These are phyloP conservation scores for Moesziomyces parantarcticus DNA, from an alignment of 1,284 basidiomycete genomes.

Conservation along the genomic window DNA sequence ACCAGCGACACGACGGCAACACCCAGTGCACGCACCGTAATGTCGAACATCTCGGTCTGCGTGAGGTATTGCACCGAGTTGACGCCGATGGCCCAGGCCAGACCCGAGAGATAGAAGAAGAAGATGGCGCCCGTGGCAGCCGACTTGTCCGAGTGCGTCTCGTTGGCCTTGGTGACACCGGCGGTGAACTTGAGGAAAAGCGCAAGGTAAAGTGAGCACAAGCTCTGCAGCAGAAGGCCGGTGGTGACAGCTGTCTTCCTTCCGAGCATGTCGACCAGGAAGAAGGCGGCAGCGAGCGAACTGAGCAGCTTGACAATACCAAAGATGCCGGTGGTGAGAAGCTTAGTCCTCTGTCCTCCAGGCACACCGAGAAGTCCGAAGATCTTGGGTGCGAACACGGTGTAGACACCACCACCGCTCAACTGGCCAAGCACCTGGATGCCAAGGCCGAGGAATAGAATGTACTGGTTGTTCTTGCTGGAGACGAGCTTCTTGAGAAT, in stretches of 20 bases:
- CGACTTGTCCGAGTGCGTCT: slow-evolving; percentile 39
- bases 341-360: slow-evolving; percentile 39
- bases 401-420: slow-evolving; percentile 50
- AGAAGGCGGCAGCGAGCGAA: slow-evolving; percentile 52
- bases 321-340: slow-evolving; percentile 52
- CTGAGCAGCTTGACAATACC: slow-evolving; percentile 55
- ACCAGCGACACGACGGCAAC: slow-evolving; percentile 41
- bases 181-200: slow-evolving; percentile 48
- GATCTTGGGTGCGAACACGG: slow-evolving; percentile 51
- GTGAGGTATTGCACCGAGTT: slow-evolving; percentile 55
- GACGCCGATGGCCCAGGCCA: slow-evolving; percentile 54
- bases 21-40: slow-evolving; percentile 47
- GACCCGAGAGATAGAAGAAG: slow-evolving; percentile 50
- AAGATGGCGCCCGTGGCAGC: slow-evolving; percentile 49
- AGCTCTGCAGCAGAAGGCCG: slow-evolving; percentile 40
- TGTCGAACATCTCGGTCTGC: slow-evolving; percentile 49
- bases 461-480: slow-evolving; percentile 50
- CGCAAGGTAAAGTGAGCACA: slow-evolving; percentile 46
- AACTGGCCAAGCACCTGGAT: slow-evolving; percentile 57
- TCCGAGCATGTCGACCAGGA: slow-evolving; percentile 52
- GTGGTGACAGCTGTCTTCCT: slow-evolving; percentile 47
- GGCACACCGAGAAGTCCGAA: slow-evolving; percentile 47
- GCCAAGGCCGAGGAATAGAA: slow-evolving; percentile 47
- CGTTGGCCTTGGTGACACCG: slow-evolving; percentile 32
- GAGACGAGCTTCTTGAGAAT: slow-evolving; percentile 43